Base-by-base conservation (phyloP, 148 eudicot species). In the Rhododendron simsii region DNA sequence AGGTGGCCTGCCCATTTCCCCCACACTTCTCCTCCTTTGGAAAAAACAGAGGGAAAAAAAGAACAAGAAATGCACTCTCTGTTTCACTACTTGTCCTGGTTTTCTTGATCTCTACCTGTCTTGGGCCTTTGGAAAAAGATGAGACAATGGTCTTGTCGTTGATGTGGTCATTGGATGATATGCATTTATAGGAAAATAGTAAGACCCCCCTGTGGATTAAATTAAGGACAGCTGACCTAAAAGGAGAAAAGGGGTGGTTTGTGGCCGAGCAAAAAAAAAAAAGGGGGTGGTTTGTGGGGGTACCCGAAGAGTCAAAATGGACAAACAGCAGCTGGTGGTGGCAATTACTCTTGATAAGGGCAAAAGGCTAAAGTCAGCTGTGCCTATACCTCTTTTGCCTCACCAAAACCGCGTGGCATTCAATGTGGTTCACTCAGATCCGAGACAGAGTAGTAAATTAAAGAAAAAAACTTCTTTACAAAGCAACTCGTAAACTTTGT, bases 1-100 rank as follows among this genome's bases (percentile, higher is more conserved):
- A 82, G 98, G 98, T 59, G 98, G 96, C 81, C 98, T 96, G 33
- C 93, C 98, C 98, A 96, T 71, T 21, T 5, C 39, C 39, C 41
- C 30, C 39, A 15, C 30, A 15, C 20, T 15, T 48, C 20, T 74
- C 81, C 74, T 44, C 69, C 50, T 15, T 79, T n/a, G 74, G 15
- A 26, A 26, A 26, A 26, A 67, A 0, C 2, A 63, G 35, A 33
- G 35, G 74, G 15, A 26, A 26, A 63, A 67, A 0, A 2, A 63
- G 28, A 23, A 63, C 0, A 59, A 69, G 61, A 69, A 83, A 81
- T n/a, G 18, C 83, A 61, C 28, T 84, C 82, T 86, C 81, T 86
- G 28, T 81, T 10, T 71, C 76, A 71, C 76, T 30, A 13, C 3
- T 14, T 71, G 39, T 71, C 76, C 30, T 71, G 41, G 18, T 71